Percentiles rank a stretch among this genome's conserved stretches.
phyloP scores from a whole-genome alignment of 1,139 yeast genomes.

The Groenewaldozyma sp. region DNA sequence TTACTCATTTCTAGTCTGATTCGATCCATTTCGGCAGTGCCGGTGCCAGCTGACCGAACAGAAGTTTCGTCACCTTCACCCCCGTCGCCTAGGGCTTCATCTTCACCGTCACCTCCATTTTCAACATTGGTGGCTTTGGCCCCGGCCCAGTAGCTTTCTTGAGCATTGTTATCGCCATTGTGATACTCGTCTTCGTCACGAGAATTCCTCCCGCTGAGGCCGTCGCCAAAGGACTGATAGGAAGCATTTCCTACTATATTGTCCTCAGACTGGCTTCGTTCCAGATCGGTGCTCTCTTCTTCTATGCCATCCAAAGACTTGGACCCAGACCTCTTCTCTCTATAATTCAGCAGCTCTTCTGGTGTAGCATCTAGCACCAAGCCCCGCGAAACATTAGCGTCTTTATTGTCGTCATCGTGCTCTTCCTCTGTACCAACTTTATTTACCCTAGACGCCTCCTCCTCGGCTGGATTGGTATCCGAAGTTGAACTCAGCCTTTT shows the following conservation, averaged over 20 bases:
- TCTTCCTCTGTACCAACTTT: background rate
- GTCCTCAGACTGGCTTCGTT: constrained; percentile 5
- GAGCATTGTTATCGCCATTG: no score
- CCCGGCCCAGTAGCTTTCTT: no score
- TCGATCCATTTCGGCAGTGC: background rate
- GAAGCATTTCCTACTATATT: no score
- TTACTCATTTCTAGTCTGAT: constrained; percentile 10
- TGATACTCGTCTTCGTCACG: background rate
- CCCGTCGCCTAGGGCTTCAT: background rate
- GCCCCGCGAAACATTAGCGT: background rate
- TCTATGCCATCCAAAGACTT: constrained; percentile 12
- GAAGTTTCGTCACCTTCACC: background rate
- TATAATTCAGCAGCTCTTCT: constrained; percentile 3
- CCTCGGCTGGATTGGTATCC: constrained; percentile 2
- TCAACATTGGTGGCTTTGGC: background rate
- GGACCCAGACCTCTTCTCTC: background rate
- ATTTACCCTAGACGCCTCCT: background rate
- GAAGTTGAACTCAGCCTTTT: background rate
- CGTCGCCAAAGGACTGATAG: no score
- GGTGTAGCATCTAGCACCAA: constrained; percentile 3
- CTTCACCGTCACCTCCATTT: background rate
- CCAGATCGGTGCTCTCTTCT: constrained; percentile 10
- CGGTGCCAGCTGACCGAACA: background rate
- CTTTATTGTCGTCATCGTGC: background rate
- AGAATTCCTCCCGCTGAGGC: no score